phyloP scores from a whole-genome alignment of 2,329 filamentous ascomycete species.

The Sphaerulina populicola region DNA sequence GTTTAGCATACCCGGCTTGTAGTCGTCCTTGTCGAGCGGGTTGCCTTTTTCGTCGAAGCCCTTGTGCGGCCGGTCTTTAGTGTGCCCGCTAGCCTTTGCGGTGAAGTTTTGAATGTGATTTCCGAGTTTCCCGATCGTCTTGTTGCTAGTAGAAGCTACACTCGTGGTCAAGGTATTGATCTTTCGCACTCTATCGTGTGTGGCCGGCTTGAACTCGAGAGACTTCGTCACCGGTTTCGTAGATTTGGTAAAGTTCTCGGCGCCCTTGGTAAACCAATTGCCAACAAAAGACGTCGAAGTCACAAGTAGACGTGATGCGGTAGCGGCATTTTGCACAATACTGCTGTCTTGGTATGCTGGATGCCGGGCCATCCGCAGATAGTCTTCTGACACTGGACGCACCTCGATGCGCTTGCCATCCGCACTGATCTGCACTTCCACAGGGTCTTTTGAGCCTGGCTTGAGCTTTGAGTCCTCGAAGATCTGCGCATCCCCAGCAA shows the following conservation, averaged over 20 bases:
- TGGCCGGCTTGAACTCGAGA: constrained; percentile 76
- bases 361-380: constrained; percentile 69
- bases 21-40: constrained; percentile 44
- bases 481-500: constrained; percentile 72
- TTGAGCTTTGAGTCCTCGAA: constrained; percentile 67
- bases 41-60: constrained; percentile 65
- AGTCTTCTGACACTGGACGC: constrained; percentile 58
- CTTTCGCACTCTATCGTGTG: constrained; percentile 76
- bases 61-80: constrained; percentile 46
- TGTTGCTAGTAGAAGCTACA: constrained; percentile 70
- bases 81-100: constrained; percentile 61
- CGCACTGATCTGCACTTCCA: constrained; percentile 65
- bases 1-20: constrained; percentile 89
- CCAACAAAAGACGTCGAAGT: constrained; percentile 74
- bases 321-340: constrained; percentile 76
- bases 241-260: constrained; percentile 70
- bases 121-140: constrained; percentile 76
- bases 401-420: constrained; percentile 63
- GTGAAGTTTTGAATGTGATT: constrained; percentile 85
- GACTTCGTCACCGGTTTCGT: constrained; percentile 71
- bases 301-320: constrained; percentile 83
- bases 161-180: constrained; percentile 78
- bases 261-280: constrained; percentile 66
- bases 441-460: constrained; percentile 84
- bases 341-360: constrained; percentile 85